Base-by-base conservation (phyloP, 208 protist genomes). In the Acanthamoeba healyi region DNA sequence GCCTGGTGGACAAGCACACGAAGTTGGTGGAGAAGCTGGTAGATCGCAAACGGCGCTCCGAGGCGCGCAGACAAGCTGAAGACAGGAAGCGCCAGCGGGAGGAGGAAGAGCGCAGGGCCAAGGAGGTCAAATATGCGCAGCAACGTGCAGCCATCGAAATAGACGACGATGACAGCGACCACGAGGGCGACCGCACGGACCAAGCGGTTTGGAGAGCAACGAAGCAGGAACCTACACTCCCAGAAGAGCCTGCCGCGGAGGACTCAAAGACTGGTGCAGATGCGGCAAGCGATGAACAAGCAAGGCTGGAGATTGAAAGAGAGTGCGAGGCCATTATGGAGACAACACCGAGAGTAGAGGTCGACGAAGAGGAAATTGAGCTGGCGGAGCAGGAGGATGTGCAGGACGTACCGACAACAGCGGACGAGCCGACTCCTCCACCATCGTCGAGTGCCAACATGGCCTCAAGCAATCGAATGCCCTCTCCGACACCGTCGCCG, bases 61-160 rank as follows among this genome's bases (percentile, higher is more conserved):
- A 86, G 24, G 77, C 77, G 77, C 77, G 77, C 24, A n/a, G 77
- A 14, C 77, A 36, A 24, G 77, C 77, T 19, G 77, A 86, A n/a
- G 70, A 79, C 0, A 5, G 36, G 34, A 51, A 58, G 15, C 77
- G 77, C 7, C 70, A 79, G 10, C 38, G n/a, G 10, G 77, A 86
- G 29, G 77, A 86, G 14, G 77, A 86, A 26, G 12, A 86, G 42
- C 77, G 77, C n/a, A n/a, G 77, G 36, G 7, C 29, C 36, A 34
- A 74, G 65, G 65, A 6, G 19, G 42, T 9, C 44, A 56, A 12
- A 10, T 22, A 22, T 24, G 54, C 22, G 44, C 44, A 49, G 12
- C 44, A 49, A 49, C 44, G 44, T 7, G 54, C n/a, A 26, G 22
- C 54, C 54, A 82, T 82, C 72, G 40, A 49, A 7, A 58, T 86